phyloP scores from a whole-genome alignment of 495 filamentous ascomycete species.

The Chaetomium tenue region DNA sequence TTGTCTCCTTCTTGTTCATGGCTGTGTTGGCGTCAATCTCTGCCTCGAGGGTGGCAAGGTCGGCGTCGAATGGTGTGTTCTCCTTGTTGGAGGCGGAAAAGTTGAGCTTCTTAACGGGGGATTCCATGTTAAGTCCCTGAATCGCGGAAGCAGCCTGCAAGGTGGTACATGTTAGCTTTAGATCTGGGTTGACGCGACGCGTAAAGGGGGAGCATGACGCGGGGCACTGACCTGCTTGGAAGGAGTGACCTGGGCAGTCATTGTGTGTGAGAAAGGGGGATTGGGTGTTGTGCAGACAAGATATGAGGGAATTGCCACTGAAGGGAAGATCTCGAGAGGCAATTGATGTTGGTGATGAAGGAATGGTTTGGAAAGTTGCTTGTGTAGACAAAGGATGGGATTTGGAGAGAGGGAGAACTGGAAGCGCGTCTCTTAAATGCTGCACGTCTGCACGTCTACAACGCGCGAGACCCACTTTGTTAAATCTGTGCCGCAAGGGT shows the following conservation, averaged over 20 bases:
- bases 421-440: conserved; percentile 34
- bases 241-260: conserved; percentile 74
- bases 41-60: conserved; percentile 55
- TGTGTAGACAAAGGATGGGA: conserved; percentile 25
- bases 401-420: conserved; percentile 8
- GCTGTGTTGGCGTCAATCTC: conserved; percentile 52
- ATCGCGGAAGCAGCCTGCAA: conserved; percentile 77
- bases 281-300: not conserved
- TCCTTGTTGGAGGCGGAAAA: conserved; percentile 75
- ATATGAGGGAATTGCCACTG: conserved; percentile 12
- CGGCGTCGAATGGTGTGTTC: conserved; percentile 64
- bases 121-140: conserved; percentile 89
- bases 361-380: conserved; percentile 11
- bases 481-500: conserved; percentile 24
- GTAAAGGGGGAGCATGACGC: conserved; percentile 15
- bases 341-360: conserved; percentile 14
- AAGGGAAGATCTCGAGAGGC: conserved; percentile 12
- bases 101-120: conserved; percentile 84
- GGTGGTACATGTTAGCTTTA: conserved; percentile 41
- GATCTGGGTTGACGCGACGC: conserved; percentile 18
- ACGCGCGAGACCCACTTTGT: conserved; percentile 21
- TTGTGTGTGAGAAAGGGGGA: conserved; percentile 42
- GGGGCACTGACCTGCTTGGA: conserved; percentile 70
- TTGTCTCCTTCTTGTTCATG: conserved; percentile 47
- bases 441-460: conserved; percentile 26